Evolutionary conservation across 129 eudicot species (phyloP), one percentile per base, ranked within the genome.

Genomic region (Mikania micrantha): DNA sequence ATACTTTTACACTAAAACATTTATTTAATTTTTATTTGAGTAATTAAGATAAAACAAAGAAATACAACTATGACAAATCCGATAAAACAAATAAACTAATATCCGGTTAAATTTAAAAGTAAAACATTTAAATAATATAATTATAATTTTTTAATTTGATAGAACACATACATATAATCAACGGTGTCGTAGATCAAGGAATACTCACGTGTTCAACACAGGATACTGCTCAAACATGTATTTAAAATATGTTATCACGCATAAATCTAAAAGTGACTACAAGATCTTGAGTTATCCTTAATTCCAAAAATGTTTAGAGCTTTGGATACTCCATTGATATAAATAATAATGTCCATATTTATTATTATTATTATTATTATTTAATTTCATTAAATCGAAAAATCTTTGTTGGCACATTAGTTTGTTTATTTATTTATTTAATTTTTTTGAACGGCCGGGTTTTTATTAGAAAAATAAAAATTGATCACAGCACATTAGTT

Each of bases 301-400:
- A 77, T 16, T 78, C 70, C 78, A 71, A 71, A 78, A 11, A n/a
- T 54, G 57, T 47, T 49, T 21, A 47, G 27, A 35, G 79, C 83
- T 67, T 79, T 73, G 79, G 79, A 73, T 73, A 31, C 71, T 59
- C 73, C 42, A 47, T 31, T 44, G 60, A 25, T 9, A n/a, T 44
- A 44, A 11, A 44, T 44, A 15, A n/a, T n/a, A n/a, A n/a, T n/a
- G n/a, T n/a, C n/a, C n/a, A n/a, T n/a, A n/a, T n/a, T n/a, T n/a
- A n/a, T n/a, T n/a, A n/a, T n/a, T n/a, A n/a, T n/a, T n/a, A n/a
- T n/a, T n/a, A n/a, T n/a, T n/a, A n/a, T n/a, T n/a, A n/a, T n/a
- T n/a, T n/a, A n/a, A n/a, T n/a, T n/a, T n/a, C n/a, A n/a, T n/a
- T n/a, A n/a, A n/a, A n/a, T n/a, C n/a, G n/a, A n/a, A n/a, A n/a